Evolutionary conservation across 2,329 filamentous ascomycete species (phyloP).

Genomic region (Juglanconis sp.): DNA sequence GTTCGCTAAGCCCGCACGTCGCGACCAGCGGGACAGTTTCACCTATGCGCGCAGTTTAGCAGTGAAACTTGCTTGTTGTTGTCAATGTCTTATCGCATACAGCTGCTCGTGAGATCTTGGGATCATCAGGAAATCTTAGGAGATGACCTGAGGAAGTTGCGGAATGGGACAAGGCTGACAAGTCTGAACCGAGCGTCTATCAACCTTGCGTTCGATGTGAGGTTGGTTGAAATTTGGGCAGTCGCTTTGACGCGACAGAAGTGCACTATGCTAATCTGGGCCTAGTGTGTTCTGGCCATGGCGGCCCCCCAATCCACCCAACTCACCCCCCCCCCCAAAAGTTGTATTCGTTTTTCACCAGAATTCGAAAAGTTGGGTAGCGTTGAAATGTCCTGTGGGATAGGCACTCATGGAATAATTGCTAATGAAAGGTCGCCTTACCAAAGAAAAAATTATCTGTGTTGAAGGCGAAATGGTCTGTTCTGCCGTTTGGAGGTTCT

Average conservation of each 20-base stretch:
- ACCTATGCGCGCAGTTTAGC: conserved; percentile 18
- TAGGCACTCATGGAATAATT: no score
- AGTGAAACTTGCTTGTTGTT: background rate
- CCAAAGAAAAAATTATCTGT: no score
- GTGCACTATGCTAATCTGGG: background rate
- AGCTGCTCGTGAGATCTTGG: conserved; percentile 1
- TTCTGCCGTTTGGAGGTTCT: no score
- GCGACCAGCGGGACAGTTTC: conserved; percentile 18
- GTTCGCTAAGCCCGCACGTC: conserved; percentile 16
- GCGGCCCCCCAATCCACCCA: no score
- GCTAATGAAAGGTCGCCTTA: no score
- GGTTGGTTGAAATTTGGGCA: background rate
- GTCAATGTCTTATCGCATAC: conserved; percentile 9
- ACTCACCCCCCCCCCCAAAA: no score
- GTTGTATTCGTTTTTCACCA: no score
- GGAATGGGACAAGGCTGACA: background rate
- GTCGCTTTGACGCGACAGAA: background rate
- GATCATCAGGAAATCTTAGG: conserved; percentile 4
- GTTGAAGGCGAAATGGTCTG: no score
- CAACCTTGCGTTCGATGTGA: background rate
- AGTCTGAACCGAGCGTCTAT: background rate
- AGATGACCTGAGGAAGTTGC: conserved; percentile 3
- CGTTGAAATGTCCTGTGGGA: no score
- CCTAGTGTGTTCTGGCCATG: no score
- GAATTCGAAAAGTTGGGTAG: no score